phyloP scores from a whole-genome alignment of 208 protist genomes.

The Acanthamoeba castellanii region DNA sequence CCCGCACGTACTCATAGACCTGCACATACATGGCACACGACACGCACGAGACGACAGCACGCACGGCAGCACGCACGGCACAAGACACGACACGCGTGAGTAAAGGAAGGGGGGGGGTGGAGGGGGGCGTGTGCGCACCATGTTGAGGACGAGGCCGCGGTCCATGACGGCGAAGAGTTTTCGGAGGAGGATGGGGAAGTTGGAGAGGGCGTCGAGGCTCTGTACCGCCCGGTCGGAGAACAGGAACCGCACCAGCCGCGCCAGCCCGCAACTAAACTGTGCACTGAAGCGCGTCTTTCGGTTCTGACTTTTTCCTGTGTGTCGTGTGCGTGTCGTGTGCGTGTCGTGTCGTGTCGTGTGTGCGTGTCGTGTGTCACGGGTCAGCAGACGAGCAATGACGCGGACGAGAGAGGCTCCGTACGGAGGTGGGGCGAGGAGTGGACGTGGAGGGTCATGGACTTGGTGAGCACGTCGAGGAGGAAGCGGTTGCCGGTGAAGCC shows the following conservation, averaged over 20 bases:
- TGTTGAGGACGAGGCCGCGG: slow-evolving; percentile 73
- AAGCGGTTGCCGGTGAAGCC: slow-evolving; percentile 39
- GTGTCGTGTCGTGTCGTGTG: neutral
- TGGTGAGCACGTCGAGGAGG: slow-evolving; percentile 52
- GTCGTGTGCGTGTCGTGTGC: too few species aligned
- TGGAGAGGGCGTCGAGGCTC: slow-evolving; percentile 44
- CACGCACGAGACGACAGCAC: too few species aligned
- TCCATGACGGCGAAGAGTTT: slow-evolving; percentile 77
- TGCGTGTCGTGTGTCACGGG: neutral
- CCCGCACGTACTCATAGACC: slow-evolving; percentile 34
- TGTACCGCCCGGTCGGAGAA: slow-evolving; percentile 34
- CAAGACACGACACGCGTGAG: too few species aligned
- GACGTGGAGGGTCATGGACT: slow-evolving; percentile 56
- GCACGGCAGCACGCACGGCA: too few species aligned
- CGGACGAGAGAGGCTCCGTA: neutral
- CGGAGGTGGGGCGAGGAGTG: neutral
- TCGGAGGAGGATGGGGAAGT: slow-evolving; percentile 74
- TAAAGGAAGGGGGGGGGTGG: too few species aligned
- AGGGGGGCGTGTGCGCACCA: neutral
- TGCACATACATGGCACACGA: neutral
- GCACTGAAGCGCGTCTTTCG: neutral
- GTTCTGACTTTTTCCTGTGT: neutral
- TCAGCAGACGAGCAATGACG: neutral
- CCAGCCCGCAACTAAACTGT: neutral
- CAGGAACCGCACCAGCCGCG: neutral